Base-by-base conservation (phyloP, 225 moss, liverwort and hornwort genomes). In the Anthoceros angustus region DNA sequence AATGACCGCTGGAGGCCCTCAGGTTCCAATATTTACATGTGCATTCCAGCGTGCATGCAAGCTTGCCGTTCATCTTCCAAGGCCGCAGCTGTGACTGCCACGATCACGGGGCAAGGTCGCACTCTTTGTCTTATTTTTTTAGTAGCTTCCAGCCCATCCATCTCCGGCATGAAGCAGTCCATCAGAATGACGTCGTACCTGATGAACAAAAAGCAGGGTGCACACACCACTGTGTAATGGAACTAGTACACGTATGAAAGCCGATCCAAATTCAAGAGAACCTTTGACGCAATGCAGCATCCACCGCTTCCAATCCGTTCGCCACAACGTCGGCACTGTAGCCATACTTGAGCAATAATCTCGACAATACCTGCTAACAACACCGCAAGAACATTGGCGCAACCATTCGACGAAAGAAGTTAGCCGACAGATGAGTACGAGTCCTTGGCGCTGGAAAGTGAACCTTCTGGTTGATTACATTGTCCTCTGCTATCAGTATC, bases 131-230 rank as follows among this genome's bases (percentile, higher is more conserved):
- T 71, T 43, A 76, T 76, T 60, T 65, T 65, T 63, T 66, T 76
- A 23, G 76, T 76, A 20, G 76, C 76, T 65, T 76, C 76, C 9
- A 76, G 45, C 39, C 76, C 76, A 61, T 76, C 76, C 76, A 76
- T 76, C 42, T 76, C 72, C 8, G 76, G 76, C 76, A 76, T 76
- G 43, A 76, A 76, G 60, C 76, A 76, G 42, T 76, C 76, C 76
- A 76, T 76, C 20, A 76, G 69, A 43, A 68, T 43, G 12, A 72
- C 76, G 40, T 76, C 76, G 62, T 76, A 76, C 43, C 76, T 76
- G 75, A 20, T 63, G n/a, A 6, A 20, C 65, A 41, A 15, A n/a
- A 32, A 40, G 64, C 10, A 16, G 42, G 26, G 38, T 23, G 38
- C 48, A 2, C 42, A 62, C 21, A 4, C 15, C 21, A 4, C 15